Percentiles rank a stretch among this genome's conserved stretches.
These are phyloP conservation scores for Neophaeococcomyces mojaviensis DNA, from an alignment of 2,329 filamentous ascomycete species.

Conservation along the genomic window DNA sequence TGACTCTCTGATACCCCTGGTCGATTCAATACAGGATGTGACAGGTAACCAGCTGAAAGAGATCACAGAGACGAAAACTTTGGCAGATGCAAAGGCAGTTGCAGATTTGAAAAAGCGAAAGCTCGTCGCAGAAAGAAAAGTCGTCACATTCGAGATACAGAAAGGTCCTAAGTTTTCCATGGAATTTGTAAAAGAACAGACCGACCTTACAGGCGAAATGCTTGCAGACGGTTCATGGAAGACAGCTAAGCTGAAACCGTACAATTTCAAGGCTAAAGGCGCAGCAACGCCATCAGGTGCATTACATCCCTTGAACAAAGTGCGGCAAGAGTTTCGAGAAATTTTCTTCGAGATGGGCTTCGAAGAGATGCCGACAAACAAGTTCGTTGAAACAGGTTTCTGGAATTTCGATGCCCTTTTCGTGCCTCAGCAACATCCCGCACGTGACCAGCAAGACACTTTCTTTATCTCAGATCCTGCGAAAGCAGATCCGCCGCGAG, in stretches of 20 bases:
- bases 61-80: slow-evolving; percentile 62
- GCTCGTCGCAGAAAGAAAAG: slow-evolving; percentile 74
- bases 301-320: slow-evolving; percentile 69
- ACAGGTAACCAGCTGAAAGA: slow-evolving; percentile 68
- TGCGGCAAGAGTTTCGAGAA: slow-evolving; percentile 87
- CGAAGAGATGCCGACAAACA: slow-evolving; percentile 92
- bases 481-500: slow-evolving; percentile 59
- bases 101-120: slow-evolving; percentile 88
- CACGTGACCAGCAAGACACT: slow-evolving; percentile 93
- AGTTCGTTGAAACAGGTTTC: slow-evolving; percentile 93
- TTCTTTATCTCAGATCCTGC: slow-evolving; percentile 95
- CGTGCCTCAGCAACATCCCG: slow-evolving; percentile 95
- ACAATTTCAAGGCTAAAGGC: slow-evolving; percentile 67
- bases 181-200: slow-evolving; percentile 86
- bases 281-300: slow-evolving; percentile 42
- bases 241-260: slow-evolving; percentile 77
- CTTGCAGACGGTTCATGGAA: slow-evolving; percentile 82
- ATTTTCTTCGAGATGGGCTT: slow-evolving; percentile 99
- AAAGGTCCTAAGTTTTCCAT: slow-evolving; percentile 86
- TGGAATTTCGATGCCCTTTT: slow-evolving; percentile 99
- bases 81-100: slow-evolving; percentile 66
- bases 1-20: slow-evolving; percentile 47
- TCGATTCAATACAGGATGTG: slow-evolving; percentile 69
- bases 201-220: slow-evolving; percentile 92
- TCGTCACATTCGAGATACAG: slow-evolving; percentile 71